Percentiles rank a stretch among this genome's conserved stretches.
Conservation (phyloP, 2,329 filamentous ascomycete species). For the Fusarium neocosmosporiellum region DNA sequence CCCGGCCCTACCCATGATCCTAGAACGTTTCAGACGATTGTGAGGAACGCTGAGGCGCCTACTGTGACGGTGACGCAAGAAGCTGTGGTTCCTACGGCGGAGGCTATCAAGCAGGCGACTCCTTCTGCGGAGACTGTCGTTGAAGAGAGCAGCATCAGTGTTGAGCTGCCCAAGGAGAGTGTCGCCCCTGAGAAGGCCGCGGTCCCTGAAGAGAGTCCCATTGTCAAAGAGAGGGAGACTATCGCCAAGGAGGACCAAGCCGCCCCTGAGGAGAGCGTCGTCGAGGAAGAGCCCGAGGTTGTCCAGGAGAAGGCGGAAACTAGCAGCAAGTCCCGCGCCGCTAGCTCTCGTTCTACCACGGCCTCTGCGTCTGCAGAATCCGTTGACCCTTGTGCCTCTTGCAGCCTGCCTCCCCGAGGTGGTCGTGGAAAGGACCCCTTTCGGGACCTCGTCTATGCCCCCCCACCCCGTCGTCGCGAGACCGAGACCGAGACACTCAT, state of each 20-base stretch:
- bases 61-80: constrained; percentile 42
- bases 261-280: not conserved
- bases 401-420: constrained; percentile 23
- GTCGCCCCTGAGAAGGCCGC: constrained; percentile 9
- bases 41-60: constrained; percentile 38
- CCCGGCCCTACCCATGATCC: constrained; percentile 35
- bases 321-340: not conserved
- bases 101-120: constrained; percentile 8
- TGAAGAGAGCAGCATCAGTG: constrained; percentile 40
- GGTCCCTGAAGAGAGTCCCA: not conserved
- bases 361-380: constrained; percentile 8
- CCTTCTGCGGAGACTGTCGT: constrained; percentile 18
- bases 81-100: constrained; percentile 12
- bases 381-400: constrained; percentile 39
- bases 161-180: constrained; percentile 31
- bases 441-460: not conserved
- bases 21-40: constrained; percentile 45
- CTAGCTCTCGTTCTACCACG: not conserved
- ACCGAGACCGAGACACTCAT: constrained; percentile 30
- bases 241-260: not conserved
- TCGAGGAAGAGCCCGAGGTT: not conserved
- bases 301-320: not conserved
- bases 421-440: not conserved
- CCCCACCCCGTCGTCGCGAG: constrained; percentile 37
- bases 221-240: not conserved